phyloP scores from a whole-genome alignment of 2,329 filamentous ascomycete genomes.

The Fusarium cicatricum region DNA sequence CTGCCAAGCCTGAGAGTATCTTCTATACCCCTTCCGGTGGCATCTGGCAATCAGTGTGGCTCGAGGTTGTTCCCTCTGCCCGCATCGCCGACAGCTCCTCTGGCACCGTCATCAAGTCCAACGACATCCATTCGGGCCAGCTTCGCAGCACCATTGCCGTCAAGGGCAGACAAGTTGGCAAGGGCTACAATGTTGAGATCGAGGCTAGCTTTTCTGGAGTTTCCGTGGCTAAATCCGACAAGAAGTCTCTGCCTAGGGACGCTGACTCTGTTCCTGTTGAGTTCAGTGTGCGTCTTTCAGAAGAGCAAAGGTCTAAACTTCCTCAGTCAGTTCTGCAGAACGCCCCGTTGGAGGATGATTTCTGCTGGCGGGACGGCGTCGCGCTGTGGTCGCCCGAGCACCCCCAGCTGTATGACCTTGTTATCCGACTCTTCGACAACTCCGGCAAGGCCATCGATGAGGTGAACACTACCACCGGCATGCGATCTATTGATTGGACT shows the following conservation, averaged over 20 bases:
- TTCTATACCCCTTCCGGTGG: slow-evolving; percentile 66
- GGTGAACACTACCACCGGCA: slow-evolving; percentile 67
- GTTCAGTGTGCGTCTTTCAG: slow-evolving; percentile 57
- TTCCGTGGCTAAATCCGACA: slow-evolving; percentile 53
- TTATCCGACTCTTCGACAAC: slow-evolving; percentile 59
- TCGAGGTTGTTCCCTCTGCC: slow-evolving; percentile 62
- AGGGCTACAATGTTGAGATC: slow-evolving; percentile 59
- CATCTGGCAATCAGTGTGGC: slow-evolving; percentile 66
- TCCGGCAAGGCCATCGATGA: slow-evolving; percentile 58
- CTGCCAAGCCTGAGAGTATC: slow-evolving; percentile 65
- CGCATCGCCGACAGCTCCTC: slow-evolving; percentile 63
- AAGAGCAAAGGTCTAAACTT: slow-evolving; percentile 51
- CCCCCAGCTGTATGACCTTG: slow-evolving; percentile 64
- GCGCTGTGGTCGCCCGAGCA: slow-evolving; percentile 69
- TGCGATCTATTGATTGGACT: slow-evolving; percentile 68
- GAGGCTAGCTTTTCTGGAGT: slow-evolving; percentile 61
- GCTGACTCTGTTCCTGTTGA: slow-evolving; percentile 57
- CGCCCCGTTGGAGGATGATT: slow-evolving; percentile 48
- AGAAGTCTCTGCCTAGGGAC: slow-evolving; percentile 56
- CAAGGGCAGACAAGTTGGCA: slow-evolving; percentile 56
- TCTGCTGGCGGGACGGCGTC: slow-evolving; percentile 61
- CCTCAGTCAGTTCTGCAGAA: slow-evolving; percentile 45
- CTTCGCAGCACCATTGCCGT: slow-evolving; percentile 61
- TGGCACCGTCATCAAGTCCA: slow-evolving; percentile 65
- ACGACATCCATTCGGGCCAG: slow-evolving; percentile 60